Base-by-base conservation (phyloP, 345 rosid genomes). In the Alliaria petiolata region DNA sequence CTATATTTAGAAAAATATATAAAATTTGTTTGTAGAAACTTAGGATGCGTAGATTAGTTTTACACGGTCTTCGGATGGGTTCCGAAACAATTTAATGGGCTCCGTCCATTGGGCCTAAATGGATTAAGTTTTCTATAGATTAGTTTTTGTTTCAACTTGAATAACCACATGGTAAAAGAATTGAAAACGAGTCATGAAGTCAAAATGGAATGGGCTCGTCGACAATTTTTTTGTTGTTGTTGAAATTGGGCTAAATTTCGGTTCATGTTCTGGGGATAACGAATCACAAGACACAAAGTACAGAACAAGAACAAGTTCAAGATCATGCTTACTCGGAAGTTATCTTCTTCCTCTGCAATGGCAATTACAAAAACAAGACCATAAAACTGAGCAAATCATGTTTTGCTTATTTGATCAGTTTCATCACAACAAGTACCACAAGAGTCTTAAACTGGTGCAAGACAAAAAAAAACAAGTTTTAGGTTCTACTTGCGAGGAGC, bases 401-500 rank as follows among this genome's bases (percentile, higher is more conserved):
- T 74, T n/a, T 49, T 74, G 53, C 62, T 67, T 67, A 66, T 66
- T 74, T 59, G 44, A 59, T 74, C 65, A 36, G 25, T 43, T 61
- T 40, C 26, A 51, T 64, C n/a, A 10, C 12, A 34, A 42, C 36
- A 69, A 25, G 58, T 6, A 69, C 34, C 38, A 47, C 19, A 65
- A n/a, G 15, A 36, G 58, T 10, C 25, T 15, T 65, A 51, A 30
- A 36, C 57, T 47, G 44, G 8, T 46, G 3, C 44, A 5, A 28
- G 31, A n/a, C n/a, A n/a, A 28, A 5, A 5, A 26, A 53, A 53
- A 19, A 51, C 25, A 42, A 13, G 52, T 39, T 13, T 22, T 2
- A 1, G 14, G 25, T 8, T 56, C 65, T 71, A 77, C 69, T 77
- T 71, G 71, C 79, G 82, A 43, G 82, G 79, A 51, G 82, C 76